Base-by-base conservation (phyloP, 495 filamentous ascomycete genomes). In the Podospora bellae-mahoneyi region DNA sequence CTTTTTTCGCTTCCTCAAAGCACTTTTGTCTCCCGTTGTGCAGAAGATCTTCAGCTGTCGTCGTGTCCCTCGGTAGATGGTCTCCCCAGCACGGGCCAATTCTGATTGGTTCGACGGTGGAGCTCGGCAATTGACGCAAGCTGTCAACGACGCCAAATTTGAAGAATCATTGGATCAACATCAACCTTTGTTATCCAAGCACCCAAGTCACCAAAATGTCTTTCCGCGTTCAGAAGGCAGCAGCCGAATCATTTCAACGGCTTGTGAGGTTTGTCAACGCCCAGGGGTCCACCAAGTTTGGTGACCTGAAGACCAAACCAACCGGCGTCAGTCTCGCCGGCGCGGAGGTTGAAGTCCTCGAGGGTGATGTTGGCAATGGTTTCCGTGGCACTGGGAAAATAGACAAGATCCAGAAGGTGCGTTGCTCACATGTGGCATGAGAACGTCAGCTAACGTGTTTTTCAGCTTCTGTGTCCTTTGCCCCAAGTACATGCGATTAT, bases 401-500 rank as follows among this genome's bases (percentile, higher is more conserved):
- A 23, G 54, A 57, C 15, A 57, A 57, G 54, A 57, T 57, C 5
- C 54, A 57, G 54, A 57, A 57, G 54, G 54, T 76, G 54, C 34
- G 34, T 39, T 39, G 34, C 34, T 39, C 5, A 39, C 6, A 39
- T 10, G 23, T 23, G 23, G 1, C 34, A 39, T 5, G 34, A 39
- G 10, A 10, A 39, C 6, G 34, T 39, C 23, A 39, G 34, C 34
- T 39, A 5, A 39, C 3, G 0, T 10, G 10, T 6, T 5, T 10
- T 5, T 39, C 20, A 64, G 64, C 64, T 66, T n/a, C 26, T 66
- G 32, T 54, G 34, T 2, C 65, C 65, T 10, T 18, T 66, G 13
- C 57, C 65, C 39, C 53, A 27, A 20, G 65, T 70, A 0, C 68
- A 64, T 60, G 9, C 18, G 54, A 60, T 71, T 44, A 59, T 65